Evolutionary conservation across 192 early-diverging fungal genomes (phyloP), one percentile per base, ranked within the genome.

Genomic region (Fimicolochytrium jonesii): DNA sequence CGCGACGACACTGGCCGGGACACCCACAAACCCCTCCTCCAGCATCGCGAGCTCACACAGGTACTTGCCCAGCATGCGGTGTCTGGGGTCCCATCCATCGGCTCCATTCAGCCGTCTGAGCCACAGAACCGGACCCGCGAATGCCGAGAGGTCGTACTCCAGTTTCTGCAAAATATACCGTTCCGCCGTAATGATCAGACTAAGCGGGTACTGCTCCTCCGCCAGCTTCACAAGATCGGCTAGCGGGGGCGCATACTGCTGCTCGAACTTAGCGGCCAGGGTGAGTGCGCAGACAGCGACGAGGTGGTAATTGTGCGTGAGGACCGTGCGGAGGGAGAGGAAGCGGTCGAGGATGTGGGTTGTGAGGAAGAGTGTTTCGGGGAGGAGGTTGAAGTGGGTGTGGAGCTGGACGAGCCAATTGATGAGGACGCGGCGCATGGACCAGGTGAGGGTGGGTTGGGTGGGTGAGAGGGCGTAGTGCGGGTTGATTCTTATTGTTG

Each of bases 321-420:
- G 77, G 22, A 91, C 88, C 17, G 76, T 67, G 35, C 91, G 85
- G 41, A 63, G 60, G 20, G 89, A 88, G 32, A 94, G 79, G 63
- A 93, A 92, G 2, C 92, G 88, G 66, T 94, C 92, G 22, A 94
- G 75, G 26, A 93, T 66, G 60, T 93, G 92, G 39, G 91, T 83
- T 2, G 91, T 77, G 28, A 93, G 68, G 59, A 84, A 94, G 18
- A 94, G 71, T 5, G 91, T 93, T 72, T 94, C 92, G 42, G 57
- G 42, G 3, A 30, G 22, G 29, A 59, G 41, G 10, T 42, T 42
- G 57, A 45, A 59, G 15, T 47, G 57, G 4, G 41, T 6, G 68
- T 94, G 92, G 18, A 88, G 80, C 68, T 93, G 85, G 31, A 90
- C 72, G 0, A 94, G 72, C 92, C 92, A 94, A 64, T 93, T 87